Conservation (phyloP, 768 basidiomycete genomes). For the Pleurotus tuber-regium region DNA sequence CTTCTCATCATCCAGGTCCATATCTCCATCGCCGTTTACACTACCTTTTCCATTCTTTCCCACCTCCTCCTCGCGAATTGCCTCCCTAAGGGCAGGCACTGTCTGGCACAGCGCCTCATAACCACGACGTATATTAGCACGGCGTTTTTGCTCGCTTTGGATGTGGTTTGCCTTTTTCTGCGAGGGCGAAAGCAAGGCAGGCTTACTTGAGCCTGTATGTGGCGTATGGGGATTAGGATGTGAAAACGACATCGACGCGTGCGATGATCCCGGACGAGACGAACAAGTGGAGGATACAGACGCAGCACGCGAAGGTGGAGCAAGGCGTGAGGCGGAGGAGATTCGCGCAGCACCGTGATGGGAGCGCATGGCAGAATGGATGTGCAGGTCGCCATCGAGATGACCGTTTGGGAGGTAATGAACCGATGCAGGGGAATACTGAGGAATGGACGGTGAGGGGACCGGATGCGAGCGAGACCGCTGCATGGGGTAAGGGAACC, state of each 20-base stretch:
- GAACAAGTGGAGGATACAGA: conserved; percentile 7
- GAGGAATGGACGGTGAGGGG: not conserved
- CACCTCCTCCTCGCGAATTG: conserved; percentile 75
- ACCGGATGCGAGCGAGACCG: conserved; percentile 5
- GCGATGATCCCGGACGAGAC: conserved; percentile 9
- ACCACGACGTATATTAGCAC: conserved; percentile 85
- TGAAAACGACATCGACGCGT: conserved; percentile 12
- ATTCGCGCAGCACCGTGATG: not conserved
- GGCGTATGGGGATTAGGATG: conserved; percentile 14
- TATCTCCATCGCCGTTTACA: conserved; percentile 17
- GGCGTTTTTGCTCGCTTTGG: conserved; percentile 89
- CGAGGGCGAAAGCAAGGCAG: conserved; percentile 66
- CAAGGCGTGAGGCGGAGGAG: conserved; percentile 2
- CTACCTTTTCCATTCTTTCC: conserved; percentile 26
- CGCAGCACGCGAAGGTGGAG: conserved; percentile 1
- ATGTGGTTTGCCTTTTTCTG: conserved; percentile 96
- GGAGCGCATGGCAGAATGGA: not conserved
- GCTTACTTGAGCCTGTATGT: conserved; percentile 28
- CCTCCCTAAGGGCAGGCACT: conserved; percentile 79
- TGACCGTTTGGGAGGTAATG: conserved; percentile 7
- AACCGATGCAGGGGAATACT: conserved; percentile 1
- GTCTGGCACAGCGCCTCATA: conserved; percentile 86
- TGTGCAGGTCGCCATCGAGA: not conserved
- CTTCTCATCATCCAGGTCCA: conserved; percentile 21
- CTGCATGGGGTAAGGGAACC: not conserved